Base-by-base conservation (phyloP, 805 yeast species). In the Sugiyamaella floridensis region DNA sequence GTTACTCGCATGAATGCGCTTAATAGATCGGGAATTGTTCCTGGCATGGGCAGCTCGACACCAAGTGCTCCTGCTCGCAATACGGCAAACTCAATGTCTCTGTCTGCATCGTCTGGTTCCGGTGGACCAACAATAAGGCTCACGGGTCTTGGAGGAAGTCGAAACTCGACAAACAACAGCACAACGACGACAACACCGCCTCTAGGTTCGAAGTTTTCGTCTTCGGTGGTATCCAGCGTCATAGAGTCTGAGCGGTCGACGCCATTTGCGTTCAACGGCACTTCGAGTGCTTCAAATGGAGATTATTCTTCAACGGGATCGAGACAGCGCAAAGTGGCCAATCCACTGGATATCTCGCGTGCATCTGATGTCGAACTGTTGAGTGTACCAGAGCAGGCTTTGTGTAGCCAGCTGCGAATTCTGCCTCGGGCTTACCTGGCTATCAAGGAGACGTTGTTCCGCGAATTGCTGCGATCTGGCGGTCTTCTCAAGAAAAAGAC, bases 381-480 rank as follows among this genome's bases (percentile, higher is more conserved):
- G 47, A 85, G 95, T 1, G 79, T 82, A n/a, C 96, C 88, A 52
- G 99, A 93, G 66, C 92, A 85, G 66, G 81, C 80, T 51, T 70
- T 93, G 46, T 95, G 99, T 70, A 76, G 90, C 4, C 85, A 82
- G 47, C 74, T 95, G 56, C 80, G 95, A 57, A 84, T 95, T 10
- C 70, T 86, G 52, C 99, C 99, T 14, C 92, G 93, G 67, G 95
- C 98, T 2, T 93, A 92, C 64, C 72, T 93, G 55, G 96, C 95
- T 2, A 87, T 93, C 58, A 93, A 93, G 65, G 96, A 88, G 66
- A 81, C 88, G 2, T 69, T 93, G 52, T 89, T 93, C 74, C 80
- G 95, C 60, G 97, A 90, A 64, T 80, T 95, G 32, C 72, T 90
- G 41, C 82, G 87, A 59, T 83, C 86, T 43, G 95, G 95, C 41